These are phyloP conservation scores for Podospora pseudopauciseta DNA, from an alignment of 495 filamentous ascomycete genomes.

Conservation along the genomic window DNA sequence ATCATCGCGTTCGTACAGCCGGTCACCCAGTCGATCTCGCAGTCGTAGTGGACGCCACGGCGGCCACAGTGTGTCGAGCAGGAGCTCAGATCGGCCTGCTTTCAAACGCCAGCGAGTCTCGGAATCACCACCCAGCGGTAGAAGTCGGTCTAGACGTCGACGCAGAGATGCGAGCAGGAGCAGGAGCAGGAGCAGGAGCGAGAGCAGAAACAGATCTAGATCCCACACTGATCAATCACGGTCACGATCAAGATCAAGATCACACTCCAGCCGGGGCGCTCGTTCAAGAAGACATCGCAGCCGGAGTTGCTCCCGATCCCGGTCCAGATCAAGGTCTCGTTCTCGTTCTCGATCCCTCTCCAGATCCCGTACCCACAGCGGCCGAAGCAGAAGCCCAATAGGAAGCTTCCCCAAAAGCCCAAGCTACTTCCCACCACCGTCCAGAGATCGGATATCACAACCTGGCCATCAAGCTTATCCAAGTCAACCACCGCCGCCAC, in stretches of 20 bases:
- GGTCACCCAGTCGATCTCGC: constrained; percentile 32
- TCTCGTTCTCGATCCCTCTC: constrained; percentile 4
- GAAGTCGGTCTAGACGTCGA: constrained; percentile 7
- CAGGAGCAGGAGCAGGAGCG: constrained; percentile 9
- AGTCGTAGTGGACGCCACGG: constrained; percentile 25
- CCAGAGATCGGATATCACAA: neutral
- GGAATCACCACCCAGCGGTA: constrained; percentile 15
- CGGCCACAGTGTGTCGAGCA: constrained; percentile 26
- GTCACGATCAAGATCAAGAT: constrained; percentile 12
- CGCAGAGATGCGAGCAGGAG: neutral
- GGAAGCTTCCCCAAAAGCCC: constrained; percentile 4
- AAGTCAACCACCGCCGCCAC: constrained; percentile 8
- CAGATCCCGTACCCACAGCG: neutral
- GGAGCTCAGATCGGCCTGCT: constrained; percentile 26
- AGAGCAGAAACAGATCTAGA: constrained; percentile 19
- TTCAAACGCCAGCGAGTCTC: constrained; percentile 27
- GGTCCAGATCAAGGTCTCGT: constrained; percentile 28
- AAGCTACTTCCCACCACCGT: neutral
- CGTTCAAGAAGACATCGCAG: constrained; percentile 39
- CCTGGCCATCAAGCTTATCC: neutral
- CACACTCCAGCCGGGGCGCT: constrained; percentile 15
- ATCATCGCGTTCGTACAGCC: constrained; percentile 38
- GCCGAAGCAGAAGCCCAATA: neutral
- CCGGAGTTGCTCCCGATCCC: constrained; percentile 48
- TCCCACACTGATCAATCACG: neutral